Base-by-base conservation (phyloP, 75 land plant genomes). In the Larix kaempferi region DNA sequence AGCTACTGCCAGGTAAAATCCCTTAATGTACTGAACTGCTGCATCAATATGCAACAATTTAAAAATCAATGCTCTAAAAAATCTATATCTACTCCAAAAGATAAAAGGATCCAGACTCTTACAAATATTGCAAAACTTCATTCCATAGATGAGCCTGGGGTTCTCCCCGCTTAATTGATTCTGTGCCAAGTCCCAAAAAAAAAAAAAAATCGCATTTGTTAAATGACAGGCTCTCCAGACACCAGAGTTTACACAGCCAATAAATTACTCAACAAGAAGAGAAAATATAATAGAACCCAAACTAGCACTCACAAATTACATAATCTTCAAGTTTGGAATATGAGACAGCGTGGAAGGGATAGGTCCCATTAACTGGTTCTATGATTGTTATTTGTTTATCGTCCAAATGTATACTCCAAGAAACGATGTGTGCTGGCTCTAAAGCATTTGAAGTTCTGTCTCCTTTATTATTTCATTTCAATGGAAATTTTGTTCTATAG, bases 61-160 rank as follows among this genome's bases (percentile, higher is more conserved):
- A 29, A 29, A 39, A 57, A 76, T 56, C 14, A 77, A 27, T 60
- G 1, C 21, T 35, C 25, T 60, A 59, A 29, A 29, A 29, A 29
- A 29, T 29, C 33, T 29, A 1, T 0, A 29, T 62, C 59, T 22
- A 11, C 8, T 58, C 26, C 41, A 41, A 73, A 59, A 59, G 52
- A 41, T 21, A 73, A 41, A 35, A 21, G 6, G 4, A 5, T 19
- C 1, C 76, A 27, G 26, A 8, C 23, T 49, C 91, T 88, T 77
- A 90, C 95, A 93, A 82, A 76, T 90, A 93, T 59, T 93, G 92
- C 77, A 93, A 57, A 11, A 93, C 92, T 87, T 93, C 95, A 88
- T 91, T 93, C 95, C 95, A 93, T 88, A 93, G 5, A 93, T 76
- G 1, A 93, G 76, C 27, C 90, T 84, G 19, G 95, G 95, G 21